Evolutionary conservation across 306 rosid species (phyloP), one percentile per base, ranked within the genome.

Genomic region (Boehmeria nivea): DNA sequence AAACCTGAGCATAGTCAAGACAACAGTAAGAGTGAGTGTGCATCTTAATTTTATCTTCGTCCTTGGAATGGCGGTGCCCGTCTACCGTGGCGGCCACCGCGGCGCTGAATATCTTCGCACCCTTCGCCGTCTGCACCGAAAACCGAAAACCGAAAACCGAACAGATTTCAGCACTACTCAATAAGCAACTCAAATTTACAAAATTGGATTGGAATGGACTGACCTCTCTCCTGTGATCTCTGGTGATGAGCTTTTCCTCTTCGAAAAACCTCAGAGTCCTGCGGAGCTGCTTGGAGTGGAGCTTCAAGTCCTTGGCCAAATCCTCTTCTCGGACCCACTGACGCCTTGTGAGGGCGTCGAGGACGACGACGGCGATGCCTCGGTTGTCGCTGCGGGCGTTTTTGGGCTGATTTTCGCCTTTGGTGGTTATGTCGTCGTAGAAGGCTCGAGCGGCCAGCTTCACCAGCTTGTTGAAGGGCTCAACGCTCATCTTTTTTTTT

Each of bases 281-380:
- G 40, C 94, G 96, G 58, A 91, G 91, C 57, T 85, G 96, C 78
- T 93, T 87, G 0, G 95, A 65, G 68, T 93, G 99, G 64, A 93
- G 68, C 63, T 88, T 85, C 63, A 88, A 87, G 71, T 88, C 95
- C 88, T 93, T 93, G 48, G 95, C 96, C 74, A 93, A 83, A 76
- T 93, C 96, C 65, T 93, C 95, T 74, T 87, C 96, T 18, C 95
- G 78, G 38, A 93, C 95, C 99, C 99, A 93, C 77, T 88, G 96
- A 12, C 94, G 89, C 60, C 99, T 87, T 0, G 96, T 75, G 62
- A 91, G 95, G 9, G 95, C 99, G 48, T 91, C 99, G n/a, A 91
- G 99, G 17, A 91, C 93, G 38, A 91, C 99, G n/a, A 91, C 99
- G 19, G 96, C 96, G n/a, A 91, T 85, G 58, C 99, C 99, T 24